Conservation (phyloP, 176 grass and related monocot genomes). For the Musa troglodytarum region DNA sequence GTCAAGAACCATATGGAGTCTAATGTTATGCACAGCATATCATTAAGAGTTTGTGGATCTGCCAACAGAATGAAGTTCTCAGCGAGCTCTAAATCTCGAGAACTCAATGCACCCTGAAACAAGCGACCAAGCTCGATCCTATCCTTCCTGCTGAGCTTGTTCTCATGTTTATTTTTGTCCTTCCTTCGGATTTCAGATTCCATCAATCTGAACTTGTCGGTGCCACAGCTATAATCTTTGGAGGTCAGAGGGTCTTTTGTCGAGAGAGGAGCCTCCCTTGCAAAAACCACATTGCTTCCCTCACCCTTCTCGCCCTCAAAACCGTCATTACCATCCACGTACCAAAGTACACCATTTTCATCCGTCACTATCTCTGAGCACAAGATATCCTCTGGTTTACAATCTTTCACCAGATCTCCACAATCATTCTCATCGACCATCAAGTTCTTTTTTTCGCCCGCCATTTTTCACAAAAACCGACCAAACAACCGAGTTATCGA, state of each 20-base stretch:
- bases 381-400: slow-evolving; percentile 21
- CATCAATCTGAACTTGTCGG: slow-evolving; percentile 42
- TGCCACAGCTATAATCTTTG: slow-evolving; percentile 18
- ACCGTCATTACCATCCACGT: not conserved
- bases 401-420: slow-evolving; percentile 29
- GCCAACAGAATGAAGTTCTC: slow-evolving; percentile 47
- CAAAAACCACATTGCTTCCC: slow-evolving; percentile 37
- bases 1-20: slow-evolving; percentile 95
- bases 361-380: slow-evolving; percentile 55
- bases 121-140: slow-evolving; percentile 54
- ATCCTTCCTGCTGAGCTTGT: slow-evolving; percentile 65
- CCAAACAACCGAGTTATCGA: not conserved
- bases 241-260: slow-evolving; percentile 35
- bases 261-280: slow-evolving; percentile 39
- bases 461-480: slow-evolving; percentile 7
- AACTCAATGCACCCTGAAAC: slow-evolving; percentile 70
- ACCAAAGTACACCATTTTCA: slow-evolving; percentile 15
- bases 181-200: slow-evolving; percentile 39
- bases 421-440: slow-evolving; percentile 18
- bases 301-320: slow-evolving; percentile 25
- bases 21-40: slow-evolving; percentile 64
- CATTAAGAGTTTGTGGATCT: slow-evolving; percentile 72
- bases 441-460: slow-evolving; percentile 33
- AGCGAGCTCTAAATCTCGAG: slow-evolving; percentile 48
- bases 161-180: slow-evolving; percentile 44